Conservation (phyloP, 768 basidiomycete species). For the Mrakia hoshinonis region DNA sequence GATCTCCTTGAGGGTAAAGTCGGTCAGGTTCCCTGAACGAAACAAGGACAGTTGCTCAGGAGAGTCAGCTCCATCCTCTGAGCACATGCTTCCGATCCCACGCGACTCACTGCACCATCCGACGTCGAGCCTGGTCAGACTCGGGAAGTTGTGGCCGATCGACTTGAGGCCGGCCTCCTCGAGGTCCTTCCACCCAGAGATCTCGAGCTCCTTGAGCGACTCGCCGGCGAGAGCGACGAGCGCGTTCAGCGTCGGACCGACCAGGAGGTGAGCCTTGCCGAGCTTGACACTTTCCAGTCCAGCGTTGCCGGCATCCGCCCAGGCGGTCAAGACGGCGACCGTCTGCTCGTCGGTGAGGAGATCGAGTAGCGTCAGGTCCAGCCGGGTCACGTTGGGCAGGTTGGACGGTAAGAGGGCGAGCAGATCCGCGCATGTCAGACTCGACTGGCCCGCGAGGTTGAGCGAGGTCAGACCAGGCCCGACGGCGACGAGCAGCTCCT, state of each 20-base stretch:
- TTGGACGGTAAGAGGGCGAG: background rate
- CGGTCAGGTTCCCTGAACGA: conserved; percentile 52
- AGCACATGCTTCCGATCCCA: background rate
- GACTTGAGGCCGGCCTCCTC: conserved; percentile 46
- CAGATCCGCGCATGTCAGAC: background rate
- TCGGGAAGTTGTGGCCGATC: conserved; percentile 39
- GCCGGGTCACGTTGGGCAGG: conserved; percentile 43
- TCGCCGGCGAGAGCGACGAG: conserved; percentile 61
- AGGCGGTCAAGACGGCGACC: conserved; percentile 56
- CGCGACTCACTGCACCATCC: conserved; percentile 64
- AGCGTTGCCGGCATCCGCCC: conserved; percentile 40
- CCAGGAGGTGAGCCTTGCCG: background rate
- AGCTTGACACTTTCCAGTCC: conserved; percentile 32
- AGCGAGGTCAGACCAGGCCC: background rate
- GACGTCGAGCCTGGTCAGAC: conserved; percentile 59
- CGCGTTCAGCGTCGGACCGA: conserved; percentile 49
- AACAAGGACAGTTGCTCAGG: background rate
- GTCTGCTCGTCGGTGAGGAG: conserved; percentile 65
- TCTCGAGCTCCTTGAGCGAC: conserved; percentile 52
- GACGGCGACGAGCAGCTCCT: background rate
- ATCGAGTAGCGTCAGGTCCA: conserved; percentile 52
- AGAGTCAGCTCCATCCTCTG: background rate
- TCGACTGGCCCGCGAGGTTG: background rate
- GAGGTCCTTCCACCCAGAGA: conserved; percentile 69
- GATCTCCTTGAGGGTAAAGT: conserved; percentile 68